phyloP scores from a whole-genome alignment of 805 yeast genomes.

The Yarrowia osloensis region DNA sequence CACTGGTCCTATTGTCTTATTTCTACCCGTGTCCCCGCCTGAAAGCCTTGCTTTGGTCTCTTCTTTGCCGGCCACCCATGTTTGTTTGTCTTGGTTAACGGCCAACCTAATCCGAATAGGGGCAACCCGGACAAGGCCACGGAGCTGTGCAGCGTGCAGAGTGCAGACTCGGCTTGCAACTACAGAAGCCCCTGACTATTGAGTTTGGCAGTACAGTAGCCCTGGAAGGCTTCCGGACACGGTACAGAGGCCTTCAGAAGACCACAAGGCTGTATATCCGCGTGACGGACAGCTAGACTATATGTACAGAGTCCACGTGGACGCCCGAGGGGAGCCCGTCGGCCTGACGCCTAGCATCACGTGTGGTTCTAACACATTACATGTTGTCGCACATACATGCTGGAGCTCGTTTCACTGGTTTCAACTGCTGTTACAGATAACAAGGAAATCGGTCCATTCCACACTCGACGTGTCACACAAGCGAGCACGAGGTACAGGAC shows the following conservation, averaged over 20 bases:
- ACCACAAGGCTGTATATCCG: not conserved
- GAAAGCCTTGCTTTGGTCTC: not conserved
- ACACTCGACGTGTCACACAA: not conserved
- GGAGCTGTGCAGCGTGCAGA: not conserved
- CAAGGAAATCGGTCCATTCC: not conserved
- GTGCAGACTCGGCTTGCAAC: not conserved
- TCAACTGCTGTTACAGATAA: not conserved
- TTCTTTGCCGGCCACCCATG: not conserved
- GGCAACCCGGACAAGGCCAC: not conserved
- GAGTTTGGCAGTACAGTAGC: not conserved
- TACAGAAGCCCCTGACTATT: slow-evolving; percentile 2
- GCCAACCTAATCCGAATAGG: not conserved
- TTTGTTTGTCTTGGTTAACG: slow-evolving; percentile 17
- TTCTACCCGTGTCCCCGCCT: not conserved
- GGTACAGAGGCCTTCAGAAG: too few relatives aligned
- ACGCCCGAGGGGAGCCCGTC: too few relatives aligned
- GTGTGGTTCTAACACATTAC: not conserved
- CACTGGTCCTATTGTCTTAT: not conserved
- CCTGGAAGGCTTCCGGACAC: not conserved
- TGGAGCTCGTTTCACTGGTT: too few relatives aligned
- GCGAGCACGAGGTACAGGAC: not conserved
- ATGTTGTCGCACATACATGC: not conserved
- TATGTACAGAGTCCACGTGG: not conserved
- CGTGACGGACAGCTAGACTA: too few relatives aligned
- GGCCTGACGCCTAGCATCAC: not conserved